Conservation (phyloP, 2,329 filamentous ascomycete genomes). For the Alternaria arborescens region DNA sequence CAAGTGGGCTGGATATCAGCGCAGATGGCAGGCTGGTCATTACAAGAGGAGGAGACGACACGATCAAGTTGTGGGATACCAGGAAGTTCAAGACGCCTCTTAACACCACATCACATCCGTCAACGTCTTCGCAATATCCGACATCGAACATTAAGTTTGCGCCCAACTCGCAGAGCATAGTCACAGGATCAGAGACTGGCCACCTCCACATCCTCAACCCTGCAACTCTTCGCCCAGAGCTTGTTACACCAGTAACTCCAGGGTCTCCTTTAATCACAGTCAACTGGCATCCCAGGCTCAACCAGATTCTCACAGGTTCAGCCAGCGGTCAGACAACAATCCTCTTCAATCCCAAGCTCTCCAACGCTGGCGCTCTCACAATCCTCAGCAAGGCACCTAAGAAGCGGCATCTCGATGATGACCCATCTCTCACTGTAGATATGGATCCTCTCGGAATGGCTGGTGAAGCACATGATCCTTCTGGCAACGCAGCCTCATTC, state of each 20-base stretch:
- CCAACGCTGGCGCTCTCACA: constrained; percentile 80
- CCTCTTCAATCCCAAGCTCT: constrained; percentile 88
- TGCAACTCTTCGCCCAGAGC: constrained; percentile 84
- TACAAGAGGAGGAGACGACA: constrained; percentile 87
- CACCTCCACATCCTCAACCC: constrained; percentile 93
- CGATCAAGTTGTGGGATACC: constrained; percentile 96
- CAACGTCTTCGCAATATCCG: constrained; percentile 83
- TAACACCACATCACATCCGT: constrained; percentile 78
- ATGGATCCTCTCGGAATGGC: constrained; percentile 85
- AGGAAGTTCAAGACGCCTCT: constrained; percentile 93
- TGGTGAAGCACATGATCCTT: constrained; percentile 75
- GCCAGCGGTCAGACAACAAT: constrained; percentile 90
- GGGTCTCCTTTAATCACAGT: constrained; percentile 83
- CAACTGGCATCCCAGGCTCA: constrained; percentile 91
- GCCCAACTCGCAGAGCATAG: constrained; percentile 81
- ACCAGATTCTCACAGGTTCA: constrained; percentile 94
- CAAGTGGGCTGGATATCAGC: constrained; percentile 89
- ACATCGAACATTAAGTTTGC: constrained; percentile 91
- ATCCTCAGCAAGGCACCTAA: constrained; percentile 95
- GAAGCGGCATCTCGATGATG: constrained; percentile 93
- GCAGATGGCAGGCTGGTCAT: constrained; percentile 89
- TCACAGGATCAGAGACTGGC: constrained; percentile 87
- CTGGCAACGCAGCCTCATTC: constrained; percentile 64
- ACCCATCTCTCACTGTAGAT: constrained; percentile 74
- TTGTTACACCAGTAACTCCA: constrained; percentile 87